phyloP scores from a whole-genome alignment of 202 grass and related monocot species.

The Brachypodium distachyon region DNA sequence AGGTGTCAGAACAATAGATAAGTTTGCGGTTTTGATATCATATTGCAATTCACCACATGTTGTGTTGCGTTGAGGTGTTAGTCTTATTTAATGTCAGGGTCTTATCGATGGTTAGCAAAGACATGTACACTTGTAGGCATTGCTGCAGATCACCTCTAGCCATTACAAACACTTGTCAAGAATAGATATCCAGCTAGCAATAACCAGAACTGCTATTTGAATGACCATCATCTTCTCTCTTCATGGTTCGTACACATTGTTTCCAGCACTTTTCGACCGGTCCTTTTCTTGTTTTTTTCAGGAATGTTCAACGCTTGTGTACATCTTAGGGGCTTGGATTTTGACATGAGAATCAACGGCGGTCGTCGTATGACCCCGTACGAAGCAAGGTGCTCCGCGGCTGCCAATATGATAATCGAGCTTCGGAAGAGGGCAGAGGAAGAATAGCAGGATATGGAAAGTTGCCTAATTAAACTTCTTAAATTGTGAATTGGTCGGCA shows the following conservation, averaged over 20 bases:
- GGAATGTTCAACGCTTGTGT: constrained; percentile 42
- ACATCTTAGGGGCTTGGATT: constrained; percentile 30
- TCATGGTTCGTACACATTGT: neutral
- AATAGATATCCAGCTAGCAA: neutral
- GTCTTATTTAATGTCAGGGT: neutral
- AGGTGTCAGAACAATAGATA: neutral
- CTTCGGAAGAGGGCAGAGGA: constrained; percentile 25
- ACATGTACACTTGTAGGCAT: neutral
- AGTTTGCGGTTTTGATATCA: too few species aligned
- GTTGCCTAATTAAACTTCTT: neutral
- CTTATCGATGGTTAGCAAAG: neutral
- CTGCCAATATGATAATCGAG: constrained; percentile 28
- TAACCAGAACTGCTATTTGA: neutral
- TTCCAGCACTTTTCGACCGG: neutral
- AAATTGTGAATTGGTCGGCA: too few species aligned
- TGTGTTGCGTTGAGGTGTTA: too few species aligned
- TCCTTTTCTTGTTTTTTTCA: constrained; percentile 15
- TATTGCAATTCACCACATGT: too few species aligned
- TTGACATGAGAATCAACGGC: constrained; percentile 17
- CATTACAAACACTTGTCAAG: neutral
- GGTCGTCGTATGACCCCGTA: constrained; percentile 24
- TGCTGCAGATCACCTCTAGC: neutral
- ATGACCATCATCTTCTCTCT: neutral
- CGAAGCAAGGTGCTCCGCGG: constrained; percentile 57
- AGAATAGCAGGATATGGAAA: neutral